Evolutionary conservation across 1,139 yeast species (phyloP), one percentile per base, ranked within the genome.

Genomic region (Pneumocystis carinii): DNA sequence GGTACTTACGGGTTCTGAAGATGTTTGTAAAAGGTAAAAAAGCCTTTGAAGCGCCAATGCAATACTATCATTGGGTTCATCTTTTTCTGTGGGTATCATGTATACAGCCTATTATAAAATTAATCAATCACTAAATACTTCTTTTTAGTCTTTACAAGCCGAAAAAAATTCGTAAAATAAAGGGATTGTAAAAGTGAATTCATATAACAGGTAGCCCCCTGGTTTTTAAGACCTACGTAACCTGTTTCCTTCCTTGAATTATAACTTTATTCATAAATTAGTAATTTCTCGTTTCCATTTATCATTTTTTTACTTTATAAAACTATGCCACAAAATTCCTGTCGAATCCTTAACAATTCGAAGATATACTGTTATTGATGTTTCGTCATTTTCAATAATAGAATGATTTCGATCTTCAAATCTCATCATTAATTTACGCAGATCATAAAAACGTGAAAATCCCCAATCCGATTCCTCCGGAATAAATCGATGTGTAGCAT

Each of bases 171-270:
- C 1, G 98, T 92, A 71, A 90, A 88, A 72, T 80, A 92, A 70
- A 94, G 87, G 29, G 96, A 87, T 73, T 92, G 98, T 64, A 92
- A 75, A 65, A 92, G 78, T 0, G 97, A 90, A 73, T 92, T 92
- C 71, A 92, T 81, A 73, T 92, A 92, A 73, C 99, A 92, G 0
- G 99, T 92, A 3, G 98, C 99, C 66, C 98, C 98, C 75, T 92
- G 99, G 72, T 92, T 92, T 69, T 84, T 86, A 68, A 92, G 82
- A 0, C 99, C 99, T 8, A 90, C 96, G 72, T 79, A 90, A 0
- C 97, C 97, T 0, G 98, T 88, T 62, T 78, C 83, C 70, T 83
- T 81, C 72, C 90, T 90, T 1, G 97, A 90, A 74, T 92, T 90
- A 74, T 92, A 92, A 61, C 67, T 66, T 24, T 15, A 61, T 57